Conservation (phyloP, 2,329 filamentous ascomycete species). For the Nigrograna mackinnonii region DNA sequence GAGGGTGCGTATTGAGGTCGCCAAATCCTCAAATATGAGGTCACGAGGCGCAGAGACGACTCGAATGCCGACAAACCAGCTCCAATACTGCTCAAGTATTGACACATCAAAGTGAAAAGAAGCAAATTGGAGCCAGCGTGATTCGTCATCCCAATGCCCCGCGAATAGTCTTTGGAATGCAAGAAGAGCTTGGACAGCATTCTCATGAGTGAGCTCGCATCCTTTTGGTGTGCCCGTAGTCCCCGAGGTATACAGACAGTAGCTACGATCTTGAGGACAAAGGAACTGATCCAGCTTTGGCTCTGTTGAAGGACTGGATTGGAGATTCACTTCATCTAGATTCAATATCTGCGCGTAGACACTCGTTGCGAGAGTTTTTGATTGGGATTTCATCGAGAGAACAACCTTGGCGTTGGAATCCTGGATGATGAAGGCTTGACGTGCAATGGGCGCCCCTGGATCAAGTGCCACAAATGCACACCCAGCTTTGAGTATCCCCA, state of each 20-base stretch:
- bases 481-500: slow-evolving; percentile 81
- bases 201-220: slow-evolving; percentile 86
- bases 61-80: slow-evolving; percentile 87
- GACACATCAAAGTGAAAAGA: slow-evolving; percentile 95
- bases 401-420: slow-evolving; percentile 72
- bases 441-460: slow-evolving; percentile 68
- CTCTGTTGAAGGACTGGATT: slow-evolving; percentile 37
- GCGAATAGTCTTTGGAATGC: slow-evolving; percentile 80
- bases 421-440: slow-evolving; percentile 76
- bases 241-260: slow-evolving; percentile 85
- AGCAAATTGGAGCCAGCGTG: slow-evolving; percentile 89
- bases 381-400: slow-evolving; percentile 58
- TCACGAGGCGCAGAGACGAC: slow-evolving; percentile 83
- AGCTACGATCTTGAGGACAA: slow-evolving; percentile 65
- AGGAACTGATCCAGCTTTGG: slow-evolving; percentile 26
- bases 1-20: slow-evolving; percentile 70
- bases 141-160: slow-evolving; percentile 72
- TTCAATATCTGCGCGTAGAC: slow-evolving; percentile 47
- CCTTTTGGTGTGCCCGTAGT: slow-evolving; percentile 87
- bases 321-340: slow-evolving; percentile 46
- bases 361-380: slow-evolving; percentile 39
- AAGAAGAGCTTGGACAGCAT: slow-evolving; percentile 86
- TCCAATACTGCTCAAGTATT: slow-evolving; percentile 93
- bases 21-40: slow-evolving; percentile 81
- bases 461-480: slow-evolving; percentile 83